phyloP scores from a whole-genome alignment of 306 rosid species.

The Vicia villosa region DNA sequence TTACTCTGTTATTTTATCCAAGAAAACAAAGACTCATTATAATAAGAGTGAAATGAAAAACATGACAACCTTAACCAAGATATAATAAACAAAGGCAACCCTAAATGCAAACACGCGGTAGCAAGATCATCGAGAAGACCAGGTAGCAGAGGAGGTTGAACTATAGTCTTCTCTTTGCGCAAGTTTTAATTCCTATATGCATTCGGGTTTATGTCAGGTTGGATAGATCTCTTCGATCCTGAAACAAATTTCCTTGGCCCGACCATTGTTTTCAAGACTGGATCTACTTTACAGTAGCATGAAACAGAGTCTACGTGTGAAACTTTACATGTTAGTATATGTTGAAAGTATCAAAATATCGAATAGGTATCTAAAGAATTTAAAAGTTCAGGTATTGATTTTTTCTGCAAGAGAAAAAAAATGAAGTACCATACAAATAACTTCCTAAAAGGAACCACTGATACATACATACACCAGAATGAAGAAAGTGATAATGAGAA shows the following conservation, averaged over 20 bases:
- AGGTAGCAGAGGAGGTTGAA: slow-evolving; percentile 94
- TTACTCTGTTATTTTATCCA: no score
- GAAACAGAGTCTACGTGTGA: slow-evolving; percentile 95
- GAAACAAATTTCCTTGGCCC: slow-evolving; percentile 98
- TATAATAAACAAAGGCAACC: no score
- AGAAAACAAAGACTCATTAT: no score
- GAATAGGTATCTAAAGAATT: slow-evolving; percentile 10
- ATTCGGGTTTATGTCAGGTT: slow-evolving; percentile 95
- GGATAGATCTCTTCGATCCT: slow-evolving; percentile 90
- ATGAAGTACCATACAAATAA: background rate
- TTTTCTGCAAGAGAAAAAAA: background rate
- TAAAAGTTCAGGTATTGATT: background rate
- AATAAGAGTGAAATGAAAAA: no score
- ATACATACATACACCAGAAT: background rate
- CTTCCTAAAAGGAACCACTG: slow-evolving; percentile 8
- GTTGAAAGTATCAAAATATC: slow-evolving; percentile 20
- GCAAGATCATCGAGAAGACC: slow-evolving; percentile 99
- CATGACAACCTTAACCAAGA: no score
- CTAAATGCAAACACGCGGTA: slow-evolving; percentile 93
- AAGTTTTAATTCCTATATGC: slow-evolving; percentile 76
- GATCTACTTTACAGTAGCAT: slow-evolving; percentile 96
- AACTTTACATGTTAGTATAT: slow-evolving; percentile 44
- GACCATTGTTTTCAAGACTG: slow-evolving; percentile 88
- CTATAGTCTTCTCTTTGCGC: slow-evolving; percentile 79
- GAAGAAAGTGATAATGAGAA: no score